Evolutionary conservation across 306 rosid species (phyloP), one percentile per base, ranked within the genome.

Genomic region (Fragaria vesca): DNA sequence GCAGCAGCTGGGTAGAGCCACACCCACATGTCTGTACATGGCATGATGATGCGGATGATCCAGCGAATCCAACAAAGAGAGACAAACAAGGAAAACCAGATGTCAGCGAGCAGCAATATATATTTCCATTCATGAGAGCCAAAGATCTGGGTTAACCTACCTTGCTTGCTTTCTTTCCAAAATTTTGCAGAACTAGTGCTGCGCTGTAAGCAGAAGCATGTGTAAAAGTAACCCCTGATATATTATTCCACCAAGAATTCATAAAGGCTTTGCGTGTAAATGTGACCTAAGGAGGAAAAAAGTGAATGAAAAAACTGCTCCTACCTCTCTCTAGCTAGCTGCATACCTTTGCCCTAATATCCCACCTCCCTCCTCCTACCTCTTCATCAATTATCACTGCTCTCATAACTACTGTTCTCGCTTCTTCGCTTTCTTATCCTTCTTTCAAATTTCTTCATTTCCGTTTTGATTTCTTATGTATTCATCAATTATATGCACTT

Each of bases 61-160:
- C 76, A 55, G 72, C 70, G 79, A 83, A 80, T 76, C 87, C 80
- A 84, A 84, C 84, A 77, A 77, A 77, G 82, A 77, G 71, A 80
- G 80, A 80, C 71, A 74, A 80, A 73, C 82, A 73, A 73, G 80
- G 80, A 50, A 74, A 78, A 77, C 70, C 80, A 75, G 76, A 78
- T 80, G 87, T 84, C 82, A 84, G 84, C 73, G 2, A 7, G 8
- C 3, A 84, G 80, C 70, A 36, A 66, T 66, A 36, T 38, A 66
- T 34, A 61, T 61, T 12, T 15, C 28, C 3, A 10, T 46, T 46
- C 65, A 60, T 61, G 40, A 28, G 70, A 36, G 46, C 47, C 46
- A 66, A 38, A 18, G 46, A 66, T 66, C 47, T 36, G 69, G 43
- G 69, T 66, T 36, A 36, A 66, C 28, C 28, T 34, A 16, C 12